Conservation (phyloP, 768 basidiomycete species). For the Mycena amicta region DNA sequence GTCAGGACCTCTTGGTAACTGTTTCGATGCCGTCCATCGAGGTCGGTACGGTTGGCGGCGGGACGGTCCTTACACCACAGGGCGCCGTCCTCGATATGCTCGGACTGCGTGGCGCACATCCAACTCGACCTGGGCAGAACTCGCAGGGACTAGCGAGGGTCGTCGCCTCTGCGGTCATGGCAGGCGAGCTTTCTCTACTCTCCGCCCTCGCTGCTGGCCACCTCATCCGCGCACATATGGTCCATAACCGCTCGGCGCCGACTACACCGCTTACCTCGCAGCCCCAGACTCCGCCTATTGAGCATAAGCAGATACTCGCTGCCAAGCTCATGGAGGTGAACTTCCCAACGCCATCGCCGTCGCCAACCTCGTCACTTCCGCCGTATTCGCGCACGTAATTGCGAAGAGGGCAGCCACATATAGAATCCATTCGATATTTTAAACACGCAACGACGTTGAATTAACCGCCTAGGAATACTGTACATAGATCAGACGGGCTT, state of each 20-base stretch:
- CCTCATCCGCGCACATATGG: constrained; percentile 90
- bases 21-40: constrained; percentile 99
- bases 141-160: constrained; percentile 88
- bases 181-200: constrained; percentile 91
- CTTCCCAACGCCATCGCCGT: constrained; percentile 27
- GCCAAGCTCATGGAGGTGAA: constrained; percentile 14
- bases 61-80: constrained; percentile 91
- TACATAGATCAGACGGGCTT: not conserved
- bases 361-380: constrained; percentile 44
- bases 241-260: constrained; percentile 84
- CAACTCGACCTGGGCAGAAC: constrained; percentile 84
- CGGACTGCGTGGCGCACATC: constrained; percentile 88
- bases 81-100: constrained; percentile 91
- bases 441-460: too few relatives aligned
- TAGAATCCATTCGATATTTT: not conserved
- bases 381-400: constrained; percentile 36
- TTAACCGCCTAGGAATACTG: not conserved
- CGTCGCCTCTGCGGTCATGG: constrained; percentile 93
- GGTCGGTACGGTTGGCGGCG: constrained; percentile 97
- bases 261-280: constrained; percentile 73
- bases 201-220: constrained; percentile 94
- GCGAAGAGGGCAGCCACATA: not conserved
- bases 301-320: constrained; percentile 12
- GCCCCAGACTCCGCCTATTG: constrained; percentile 59
- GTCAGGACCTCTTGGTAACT: constrained; percentile 89